Percentiles rank a stretch among this genome's conserved stretches.
Conservation (phyloP, 305 asterid genomes). For the Solanum hybrid region DNA sequence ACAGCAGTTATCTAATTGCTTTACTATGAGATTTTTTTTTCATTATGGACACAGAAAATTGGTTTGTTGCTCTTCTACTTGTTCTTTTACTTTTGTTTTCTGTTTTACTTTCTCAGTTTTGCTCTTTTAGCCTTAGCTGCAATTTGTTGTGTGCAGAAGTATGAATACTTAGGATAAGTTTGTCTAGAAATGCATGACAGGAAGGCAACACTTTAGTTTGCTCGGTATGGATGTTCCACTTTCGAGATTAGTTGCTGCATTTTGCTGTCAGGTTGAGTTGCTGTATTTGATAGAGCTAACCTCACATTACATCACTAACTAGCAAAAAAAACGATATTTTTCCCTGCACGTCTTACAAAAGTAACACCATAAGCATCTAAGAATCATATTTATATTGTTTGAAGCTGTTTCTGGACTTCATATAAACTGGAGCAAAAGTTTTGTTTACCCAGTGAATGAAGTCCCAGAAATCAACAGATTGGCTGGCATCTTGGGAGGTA, state of each 20-base stretch:
- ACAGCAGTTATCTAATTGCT: background rate
- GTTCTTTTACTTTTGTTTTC: background rate
- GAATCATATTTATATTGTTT: too few species aligned
- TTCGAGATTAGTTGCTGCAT: background rate
- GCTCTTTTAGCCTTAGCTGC: background rate
- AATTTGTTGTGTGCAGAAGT: background rate
- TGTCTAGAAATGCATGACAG: background rate
- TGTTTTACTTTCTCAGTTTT: background rate
- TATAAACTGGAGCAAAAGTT: too few species aligned
- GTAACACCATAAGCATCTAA: background rate
- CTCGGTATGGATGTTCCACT: background rate
- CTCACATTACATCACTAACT: background rate
- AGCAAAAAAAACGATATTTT: background rate
- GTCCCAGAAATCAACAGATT: too few species aligned
- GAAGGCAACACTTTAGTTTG: background rate
- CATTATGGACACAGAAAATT: background rate
- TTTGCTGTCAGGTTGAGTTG: background rate
- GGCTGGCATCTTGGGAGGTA: too few species aligned
- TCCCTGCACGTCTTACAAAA: background rate
- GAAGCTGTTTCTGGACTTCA: too few species aligned
- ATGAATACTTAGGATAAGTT: background rate
- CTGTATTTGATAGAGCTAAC: background rate
- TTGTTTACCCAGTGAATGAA: too few species aligned
- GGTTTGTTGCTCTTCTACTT: background rate
- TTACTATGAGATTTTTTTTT: background rate